These are phyloP conservation scores for Epichloe bromicola DNA, from an alignment of 2,329 filamentous ascomycete species.

Conservation along the genomic window DNA sequence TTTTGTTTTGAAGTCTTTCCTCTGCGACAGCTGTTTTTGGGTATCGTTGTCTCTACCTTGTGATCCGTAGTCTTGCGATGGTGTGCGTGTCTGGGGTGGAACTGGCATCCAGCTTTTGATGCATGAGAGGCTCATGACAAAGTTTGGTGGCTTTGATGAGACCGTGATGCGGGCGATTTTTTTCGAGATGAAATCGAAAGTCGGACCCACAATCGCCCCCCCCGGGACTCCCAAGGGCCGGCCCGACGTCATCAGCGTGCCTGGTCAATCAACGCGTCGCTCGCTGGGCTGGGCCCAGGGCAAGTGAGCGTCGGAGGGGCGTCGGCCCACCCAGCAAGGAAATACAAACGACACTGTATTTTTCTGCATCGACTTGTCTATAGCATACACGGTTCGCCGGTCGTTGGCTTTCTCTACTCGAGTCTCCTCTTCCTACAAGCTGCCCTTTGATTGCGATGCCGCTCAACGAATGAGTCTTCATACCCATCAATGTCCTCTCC, in stretches of 20 bases:
- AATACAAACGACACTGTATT: background rate
- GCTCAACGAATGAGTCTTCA: constrained; percentile 4
- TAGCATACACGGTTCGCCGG: background rate
- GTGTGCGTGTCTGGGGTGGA: too few species aligned
- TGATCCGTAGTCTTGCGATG: too few species aligned
- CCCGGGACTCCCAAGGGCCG: background rate
- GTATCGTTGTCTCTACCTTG: too few species aligned
- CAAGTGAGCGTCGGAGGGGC: background rate
- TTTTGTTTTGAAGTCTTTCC: too few species aligned
- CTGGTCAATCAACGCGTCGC: background rate
- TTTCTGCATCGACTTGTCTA: background rate
- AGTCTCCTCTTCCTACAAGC: background rate
- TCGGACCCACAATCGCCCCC: background rate
- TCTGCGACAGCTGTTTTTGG: too few species aligned
- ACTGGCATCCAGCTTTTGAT: too few species aligned
- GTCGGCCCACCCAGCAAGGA: background rate
- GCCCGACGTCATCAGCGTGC: background rate
- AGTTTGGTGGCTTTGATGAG: background rate
- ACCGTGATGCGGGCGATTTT: background rate
- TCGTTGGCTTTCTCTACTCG: background rate
- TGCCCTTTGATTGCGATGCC: background rate
- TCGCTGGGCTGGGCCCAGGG: too few species aligned
- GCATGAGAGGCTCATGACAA: too few species aligned
- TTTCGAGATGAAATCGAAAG: too few species aligned
- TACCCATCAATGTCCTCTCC: constrained; percentile 20